Base-by-base conservation (phyloP, 176 grass and related monocot species). In the Paspalum vaginatum region DNA sequence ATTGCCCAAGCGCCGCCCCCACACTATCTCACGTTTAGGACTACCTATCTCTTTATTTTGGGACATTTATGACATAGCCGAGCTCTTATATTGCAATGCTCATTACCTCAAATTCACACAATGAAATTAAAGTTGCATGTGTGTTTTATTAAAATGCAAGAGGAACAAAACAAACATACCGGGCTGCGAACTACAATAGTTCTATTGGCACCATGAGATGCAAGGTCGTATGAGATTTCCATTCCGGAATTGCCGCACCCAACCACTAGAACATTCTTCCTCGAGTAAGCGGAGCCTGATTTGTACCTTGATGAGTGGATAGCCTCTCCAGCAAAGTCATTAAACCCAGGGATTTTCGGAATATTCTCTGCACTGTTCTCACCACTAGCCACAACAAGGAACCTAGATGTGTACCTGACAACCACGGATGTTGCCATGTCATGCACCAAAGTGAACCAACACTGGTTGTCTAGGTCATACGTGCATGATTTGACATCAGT, bases 171-270 rank as follows among this genome's bases (percentile, higher is more conserved):
- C 6, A 24, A 0, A 13, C 65, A 12, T 68, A 68, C 65, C 42
- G 65, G 65, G 43, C 65, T 68, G 3, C 65, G 65, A 22, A 13
- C 65, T 14, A 68, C 65, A 68, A 68, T 46, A 0, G 65, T 14
- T 21, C 20, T 68, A 3, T 68, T 43, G 42, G 42, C 65, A 46
- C 65, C 65, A 68, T 68, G 65, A 21, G 41, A 46, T 46, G 39
- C 63, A 43, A 66, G 63, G 40, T 44, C 65, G 5, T 67, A 67
- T 18, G 65, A 40, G 15, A 67, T 67, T 18, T 67, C 65, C 65
- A 67, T 67, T n/a, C 65, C 40, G 2, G 65, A 67, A 20, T 44
- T 66, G 40, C 63, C 63, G 9, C 32, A 37, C 15, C 61, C 61
- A 64, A 64, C 61, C 32, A 64, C 61, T 8, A 65, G 62, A 11